Evolutionary conservation across 768 basidiomycete species (phyloP).

Genomic region (Leccinellum albellum): DNA sequence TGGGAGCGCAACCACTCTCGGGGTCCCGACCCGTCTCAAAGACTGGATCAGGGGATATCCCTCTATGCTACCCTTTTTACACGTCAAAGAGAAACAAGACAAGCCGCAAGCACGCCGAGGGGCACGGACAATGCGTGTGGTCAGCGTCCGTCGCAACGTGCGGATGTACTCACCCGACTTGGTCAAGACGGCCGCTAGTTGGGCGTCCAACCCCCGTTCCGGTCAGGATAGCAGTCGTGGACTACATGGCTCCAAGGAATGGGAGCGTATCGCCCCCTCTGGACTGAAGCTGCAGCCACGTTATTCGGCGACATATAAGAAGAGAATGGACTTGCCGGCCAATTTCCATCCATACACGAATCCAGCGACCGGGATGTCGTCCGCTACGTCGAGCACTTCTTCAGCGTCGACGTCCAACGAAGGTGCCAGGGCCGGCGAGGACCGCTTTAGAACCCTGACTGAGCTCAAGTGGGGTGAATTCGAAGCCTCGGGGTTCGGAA

Average conservation of each 20-base stretch:
- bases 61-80: constrained; percentile 64
- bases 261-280: constrained; percentile 67
- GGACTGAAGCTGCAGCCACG: constrained; percentile 58
- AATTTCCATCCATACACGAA: constrained; percentile 52
- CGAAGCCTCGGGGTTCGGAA: constrained; percentile 76
- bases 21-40: constrained; percentile 81
- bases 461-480: constrained; percentile 93
- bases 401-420: constrained; percentile 35
- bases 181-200: constrained; percentile 57
- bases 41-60: constrained; percentile 93
- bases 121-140: constrained; percentile 70
- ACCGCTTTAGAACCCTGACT: constrained; percentile 74
- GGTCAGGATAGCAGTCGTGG: constrained; percentile 26
- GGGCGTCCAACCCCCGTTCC: constrained; percentile 39
- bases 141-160: constrained; percentile 75
- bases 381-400: constrained; percentile 41
- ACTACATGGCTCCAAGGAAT: constrained; percentile 63
- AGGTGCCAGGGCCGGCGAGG: constrained; percentile 49
- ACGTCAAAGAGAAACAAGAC: constrained; percentile 42
- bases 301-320: constrained; percentile 73
- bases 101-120: constrained; percentile 70
- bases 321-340: constrained; percentile 65
- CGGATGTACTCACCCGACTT: constrained; percentile 86
- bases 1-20: constrained; percentile 54
- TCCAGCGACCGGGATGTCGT: constrained; percentile 30